These are phyloP conservation scores for Tilletia walkeri DNA, from an alignment of 1,284 basidiomycete genomes.

Conservation along the genomic window DNA sequence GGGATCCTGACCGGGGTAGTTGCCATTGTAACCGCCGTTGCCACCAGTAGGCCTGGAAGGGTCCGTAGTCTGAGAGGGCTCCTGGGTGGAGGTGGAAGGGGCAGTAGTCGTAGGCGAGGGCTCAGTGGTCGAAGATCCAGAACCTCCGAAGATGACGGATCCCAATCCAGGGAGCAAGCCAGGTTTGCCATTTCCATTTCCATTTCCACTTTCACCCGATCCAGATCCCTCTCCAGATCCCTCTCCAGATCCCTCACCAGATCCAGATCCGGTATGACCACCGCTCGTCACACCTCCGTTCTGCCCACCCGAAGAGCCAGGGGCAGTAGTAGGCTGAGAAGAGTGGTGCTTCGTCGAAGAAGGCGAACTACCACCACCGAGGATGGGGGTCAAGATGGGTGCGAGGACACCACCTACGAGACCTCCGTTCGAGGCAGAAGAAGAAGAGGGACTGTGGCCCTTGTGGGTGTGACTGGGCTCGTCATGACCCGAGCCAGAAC, in stretches of 20 bases:
- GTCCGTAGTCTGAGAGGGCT: too few relatives aligned
- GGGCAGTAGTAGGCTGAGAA: background rate
- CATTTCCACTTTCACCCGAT: too few relatives aligned
- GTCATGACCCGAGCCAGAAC: background rate
- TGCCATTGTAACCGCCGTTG: background rate
- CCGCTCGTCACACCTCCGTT: background rate
- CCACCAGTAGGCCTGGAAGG: background rate
- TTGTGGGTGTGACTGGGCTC: background rate
- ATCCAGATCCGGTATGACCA: background rate
- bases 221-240: background rate
- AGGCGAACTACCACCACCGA: background rate
- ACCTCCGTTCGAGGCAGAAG: background rate
- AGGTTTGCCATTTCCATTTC: too few relatives aligned
- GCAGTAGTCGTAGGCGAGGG: background rate
- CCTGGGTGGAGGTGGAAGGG: background rate
- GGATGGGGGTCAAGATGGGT: constrained; percentile 13
- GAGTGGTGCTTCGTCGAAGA: background rate
- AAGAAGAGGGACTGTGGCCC: background rate
- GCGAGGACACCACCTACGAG: constrained; percentile 7
- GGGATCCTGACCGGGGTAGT: background rate
- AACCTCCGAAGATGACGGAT: constrained; percentile 8
- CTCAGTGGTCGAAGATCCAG: background rate
- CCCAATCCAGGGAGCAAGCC: background rate
- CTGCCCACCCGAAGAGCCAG: background rate
- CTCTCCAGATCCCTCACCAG: background rate